Percentiles rank a stretch among this genome's conserved stretches.
phyloP scores from a whole-genome alignment of 2,329 filamentous ascomycete genomes.

The Fusarium nurragi region DNA sequence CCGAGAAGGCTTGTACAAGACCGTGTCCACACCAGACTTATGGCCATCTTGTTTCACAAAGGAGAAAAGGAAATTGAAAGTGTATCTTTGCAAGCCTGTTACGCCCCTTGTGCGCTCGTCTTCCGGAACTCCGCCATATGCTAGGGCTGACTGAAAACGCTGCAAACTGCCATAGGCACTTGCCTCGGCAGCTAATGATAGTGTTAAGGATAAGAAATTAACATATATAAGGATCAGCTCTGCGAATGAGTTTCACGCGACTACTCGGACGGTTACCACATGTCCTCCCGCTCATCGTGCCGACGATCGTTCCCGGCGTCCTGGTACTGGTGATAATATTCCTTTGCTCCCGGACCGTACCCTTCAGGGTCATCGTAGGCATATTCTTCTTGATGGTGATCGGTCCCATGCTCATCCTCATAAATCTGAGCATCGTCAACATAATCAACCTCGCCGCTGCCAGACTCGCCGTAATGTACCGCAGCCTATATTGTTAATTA shows the following conservation, averaged over 20 bases:
- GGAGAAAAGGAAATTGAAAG: slow-evolving; percentile 23
- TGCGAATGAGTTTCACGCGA: slow-evolving; percentile 17
- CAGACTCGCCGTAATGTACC: slow-evolving; percentile 58
- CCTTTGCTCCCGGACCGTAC: slow-evolving; percentile 53
- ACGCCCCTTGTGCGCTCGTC: slow-evolving; percentile 39
- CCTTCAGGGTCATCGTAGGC: slow-evolving; percentile 52
- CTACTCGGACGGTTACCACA: slow-evolving; percentile 53
- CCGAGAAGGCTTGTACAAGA: slow-evolving; percentile 26
- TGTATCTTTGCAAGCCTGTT: slow-evolving; percentile 35
- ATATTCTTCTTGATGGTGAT: slow-evolving; percentile 50
- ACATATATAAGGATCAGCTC: slow-evolving; percentile 37
- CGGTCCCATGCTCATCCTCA: slow-evolving; percentile 60
- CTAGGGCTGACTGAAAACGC: slow-evolving; percentile 44
- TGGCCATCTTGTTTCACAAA: slow-evolving; percentile 30
- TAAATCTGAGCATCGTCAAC: slow-evolving; percentile 64
- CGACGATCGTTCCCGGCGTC: slow-evolving; percentile 48
- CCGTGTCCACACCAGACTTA: slow-evolving; percentile 25
- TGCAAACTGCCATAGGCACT: slow-evolving; percentile 35
- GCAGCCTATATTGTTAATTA: slow-evolving; percentile 49
- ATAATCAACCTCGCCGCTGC: slow-evolving; percentile 58
- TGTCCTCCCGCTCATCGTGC: slow-evolving; percentile 52
- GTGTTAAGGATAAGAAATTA: slow-evolving; percentile 34
- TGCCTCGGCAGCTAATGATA: slow-evolving; percentile 30
- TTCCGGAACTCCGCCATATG: slow-evolving; percentile 51
- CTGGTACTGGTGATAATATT: slow-evolving; percentile 55